Percentiles rank a stretch among this genome's conserved stretches.
Conservation (phyloP, 306 rosid genomes). For the Begonia masoniana region DNA sequence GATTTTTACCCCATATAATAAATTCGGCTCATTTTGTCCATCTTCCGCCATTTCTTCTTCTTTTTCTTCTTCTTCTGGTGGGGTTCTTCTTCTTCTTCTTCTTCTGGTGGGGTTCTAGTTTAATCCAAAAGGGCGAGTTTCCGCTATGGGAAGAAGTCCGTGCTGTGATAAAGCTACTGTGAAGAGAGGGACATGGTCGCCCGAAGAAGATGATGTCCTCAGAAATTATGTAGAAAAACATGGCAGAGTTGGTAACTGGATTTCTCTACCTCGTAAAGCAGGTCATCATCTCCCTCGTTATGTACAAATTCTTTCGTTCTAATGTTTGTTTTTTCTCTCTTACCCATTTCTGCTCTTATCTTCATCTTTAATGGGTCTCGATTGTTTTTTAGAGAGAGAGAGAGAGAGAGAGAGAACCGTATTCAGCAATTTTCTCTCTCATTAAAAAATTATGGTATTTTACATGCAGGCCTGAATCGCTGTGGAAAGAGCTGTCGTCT, state of each 20-base stretch:
- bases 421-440: not conserved
- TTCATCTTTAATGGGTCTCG: not conserved
- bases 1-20: not conserved
- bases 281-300: conserved; percentile 14
- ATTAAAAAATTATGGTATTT: not conserved
- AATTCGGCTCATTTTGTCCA: not conserved
- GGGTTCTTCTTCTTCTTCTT: not conserved
- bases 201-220: conserved; percentile 64
- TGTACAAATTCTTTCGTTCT: not conserved
- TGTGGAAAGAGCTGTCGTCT: conserved; percentile 46
- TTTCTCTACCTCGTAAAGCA: conserved; percentile 54
- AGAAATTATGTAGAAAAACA: conserved; percentile 30
- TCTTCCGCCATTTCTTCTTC: not conserved
- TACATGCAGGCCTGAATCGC: conserved; percentile 23
- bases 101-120: too few relatives aligned
- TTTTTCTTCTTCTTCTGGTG: not conserved
- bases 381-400: too few relatives aligned
- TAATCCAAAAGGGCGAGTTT: not conserved
- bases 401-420: too few relatives aligned
- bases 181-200: conserved; percentile 81
- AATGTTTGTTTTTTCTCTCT: not conserved
- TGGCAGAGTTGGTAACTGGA: conserved; percentile 46
- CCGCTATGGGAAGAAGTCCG: conserved; percentile 69
- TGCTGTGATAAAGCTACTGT: conserved; percentile 67
- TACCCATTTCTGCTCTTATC: not conserved